Base-by-base conservation (phyloP, 108 stramenopile species). In the Skeletonema grethae region DNA sequence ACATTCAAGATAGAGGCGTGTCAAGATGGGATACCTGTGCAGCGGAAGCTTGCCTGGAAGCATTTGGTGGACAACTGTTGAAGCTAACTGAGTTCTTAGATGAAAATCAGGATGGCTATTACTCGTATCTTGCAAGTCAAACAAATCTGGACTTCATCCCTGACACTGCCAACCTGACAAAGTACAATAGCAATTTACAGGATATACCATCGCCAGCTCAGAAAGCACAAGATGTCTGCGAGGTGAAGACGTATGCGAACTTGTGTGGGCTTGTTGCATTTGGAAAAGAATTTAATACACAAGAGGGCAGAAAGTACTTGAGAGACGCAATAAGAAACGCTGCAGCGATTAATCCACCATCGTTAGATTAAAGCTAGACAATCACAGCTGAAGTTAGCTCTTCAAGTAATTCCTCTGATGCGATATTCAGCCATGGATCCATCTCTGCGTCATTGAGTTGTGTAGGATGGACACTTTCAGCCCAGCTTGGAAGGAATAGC, bases 1-100 rank as follows among this genome's bases (percentile, higher is more conserved):
- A 53, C 16, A 53, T 53, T 53, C 50, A 53, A 22, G 87, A 88
- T 80, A 60, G 87, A 3, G 87, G 87, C 13, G 85, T 88, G 15
- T 82, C 80, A 5, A 36, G 87, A 35, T 88, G 87, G 87, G 87
- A 88, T 60, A 85, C 87, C 2, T 85, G 85, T 58, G 87, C 69
- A 29, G 84, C 87, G 2, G 85, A 88, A 60, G 87, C 85, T 34
- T 69, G 70, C 32, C 38, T 88, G 5, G 84, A 88, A 38, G 83
- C 85, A 10, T 82, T 72, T 30, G 87, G 87, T 15, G 87, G 87
- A 25, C n/a, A 67, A 4, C 45, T 88, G 3, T 53, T 70, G 50
- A 86, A 88, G 72, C 57, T 88, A 20, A 69, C 79, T n/a, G 11
- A 43, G 0, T 65, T 85, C 31, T 34, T 79, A n/a, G 39, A 36